Evolutionary conservation across 2,329 filamentous ascomycete genomes (phyloP).

Genomic region (Teratosphaeria pseudoeucalypti): DNA sequence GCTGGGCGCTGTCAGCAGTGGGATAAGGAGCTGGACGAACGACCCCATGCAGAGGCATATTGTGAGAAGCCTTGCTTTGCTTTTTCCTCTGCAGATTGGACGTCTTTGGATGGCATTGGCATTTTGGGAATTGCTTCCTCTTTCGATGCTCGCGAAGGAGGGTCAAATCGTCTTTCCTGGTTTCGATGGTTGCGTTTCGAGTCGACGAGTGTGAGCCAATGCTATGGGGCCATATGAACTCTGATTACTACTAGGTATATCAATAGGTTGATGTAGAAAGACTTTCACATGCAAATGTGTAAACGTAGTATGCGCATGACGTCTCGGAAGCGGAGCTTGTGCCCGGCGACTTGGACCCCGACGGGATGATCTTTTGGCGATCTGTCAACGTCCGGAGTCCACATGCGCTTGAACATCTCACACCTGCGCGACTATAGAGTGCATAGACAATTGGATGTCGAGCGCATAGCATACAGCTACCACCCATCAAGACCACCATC

Average conservation of each 20-base stretch:
- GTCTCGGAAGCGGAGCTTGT: not conserved
- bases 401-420: not conserved
- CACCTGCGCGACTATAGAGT: not conserved
- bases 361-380: not conserved
- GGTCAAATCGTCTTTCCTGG: not conserved
- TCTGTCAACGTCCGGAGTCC: not conserved
- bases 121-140: slow-evolving; percentile 11
- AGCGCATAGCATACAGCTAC: not conserved
- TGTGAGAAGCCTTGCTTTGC: slow-evolving; percentile 33
- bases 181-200: slow-evolving; percentile 1
- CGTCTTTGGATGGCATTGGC: slow-evolving; percentile 31
- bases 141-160: not conserved
- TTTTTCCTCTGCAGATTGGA: slow-evolving; percentile 23
- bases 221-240: slow-evolving; percentile 5
- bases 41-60: slow-evolving; percentile 42
- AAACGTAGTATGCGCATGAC: not conserved
- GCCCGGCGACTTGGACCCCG: not conserved
- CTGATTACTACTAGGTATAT: not conserved
- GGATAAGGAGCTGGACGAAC: slow-evolving; percentile 28
- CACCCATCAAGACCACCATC: not conserved
- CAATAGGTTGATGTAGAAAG: not conserved
- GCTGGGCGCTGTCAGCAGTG: slow-evolving; percentile 1
- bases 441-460: not conserved
- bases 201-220: slow-evolving; percentile 2
- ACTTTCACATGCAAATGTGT: not conserved